Evolutionary conservation across 2,329 filamentous ascomycete species (phyloP).

Genomic region (Leptographium procerum): DNA sequence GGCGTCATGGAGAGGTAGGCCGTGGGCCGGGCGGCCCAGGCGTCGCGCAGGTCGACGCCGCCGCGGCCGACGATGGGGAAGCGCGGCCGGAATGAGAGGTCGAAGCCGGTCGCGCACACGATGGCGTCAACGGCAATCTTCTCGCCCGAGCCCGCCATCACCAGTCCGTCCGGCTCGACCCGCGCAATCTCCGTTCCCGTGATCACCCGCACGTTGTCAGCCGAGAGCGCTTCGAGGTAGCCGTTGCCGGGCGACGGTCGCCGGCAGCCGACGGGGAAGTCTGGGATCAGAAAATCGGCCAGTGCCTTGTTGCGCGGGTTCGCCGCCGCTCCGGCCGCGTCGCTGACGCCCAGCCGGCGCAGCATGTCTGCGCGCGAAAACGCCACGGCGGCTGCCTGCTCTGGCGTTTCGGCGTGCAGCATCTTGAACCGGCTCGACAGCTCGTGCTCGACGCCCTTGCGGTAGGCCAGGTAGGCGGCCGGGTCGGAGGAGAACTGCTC

Average conservation of each 20-base stretch:
- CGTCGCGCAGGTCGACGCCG: constrained; percentile 7
- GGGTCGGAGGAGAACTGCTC: constrained; percentile 8
- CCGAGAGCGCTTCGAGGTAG: constrained; percentile 28
- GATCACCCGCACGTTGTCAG: constrained; percentile 31
- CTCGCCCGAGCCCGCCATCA: constrained; percentile 17
- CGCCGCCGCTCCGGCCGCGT: not conserved
- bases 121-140: constrained; percentile 18
- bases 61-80: constrained; percentile 18
- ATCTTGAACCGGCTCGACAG: constrained; percentile 9
- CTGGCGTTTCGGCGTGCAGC: constrained; percentile 7
- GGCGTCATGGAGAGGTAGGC: constrained; percentile 10
- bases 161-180: constrained; percentile 22
- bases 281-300: constrained; percentile 7
- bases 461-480: constrained; percentile 8
- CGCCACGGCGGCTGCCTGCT: constrained; percentile 6
- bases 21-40: constrained; percentile 11
- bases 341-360: constrained; percentile 8
- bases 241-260: constrained; percentile 30
- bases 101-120: constrained; percentile 29
- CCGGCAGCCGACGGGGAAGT: constrained; percentile 27
- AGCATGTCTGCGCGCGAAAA: constrained; percentile 7
- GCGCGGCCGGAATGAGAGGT: constrained; percentile 18
- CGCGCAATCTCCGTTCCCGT: constrained; percentile 26
- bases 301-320: constrained; percentile 1
- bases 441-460: constrained; percentile 12